Conservation (phyloP, 192 early-diverging fungal species). For the Backusella tarrabulga region DNA sequence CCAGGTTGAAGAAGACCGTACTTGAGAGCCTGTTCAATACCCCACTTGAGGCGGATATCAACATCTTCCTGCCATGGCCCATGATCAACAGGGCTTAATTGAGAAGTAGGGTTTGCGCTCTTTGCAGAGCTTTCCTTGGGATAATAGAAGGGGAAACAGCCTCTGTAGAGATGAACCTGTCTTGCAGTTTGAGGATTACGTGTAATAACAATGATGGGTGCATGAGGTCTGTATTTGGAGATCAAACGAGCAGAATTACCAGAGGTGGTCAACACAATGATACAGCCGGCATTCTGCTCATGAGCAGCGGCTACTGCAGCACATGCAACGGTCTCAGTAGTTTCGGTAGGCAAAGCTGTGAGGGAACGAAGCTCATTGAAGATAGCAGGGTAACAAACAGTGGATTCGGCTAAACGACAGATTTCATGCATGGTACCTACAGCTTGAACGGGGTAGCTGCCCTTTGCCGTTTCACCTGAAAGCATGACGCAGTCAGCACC, state of each 20-base stretch:
- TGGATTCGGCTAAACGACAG: slow-evolving; percentile 88
- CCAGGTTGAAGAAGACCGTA: slow-evolving; percentile 60
- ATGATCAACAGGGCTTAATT: slow-evolving; percentile 43
- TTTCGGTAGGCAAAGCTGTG: slow-evolving; percentile 71
- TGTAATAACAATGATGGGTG: slow-evolving; percentile 92
- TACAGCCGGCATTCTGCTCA: slow-evolving; percentile 82
- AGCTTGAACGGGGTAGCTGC: slow-evolving; percentile 85
- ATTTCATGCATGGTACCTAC: slow-evolving; percentile 95
- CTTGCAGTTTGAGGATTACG: slow-evolving; percentile 71
- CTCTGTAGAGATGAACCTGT: slow-evolving; percentile 74
- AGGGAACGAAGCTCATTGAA: slow-evolving; percentile 86
- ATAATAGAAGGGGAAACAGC: slow-evolving; percentile 81
- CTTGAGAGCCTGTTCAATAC: slow-evolving; percentile 71
- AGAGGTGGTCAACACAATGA: slow-evolving; percentile 88
- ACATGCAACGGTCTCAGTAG: slow-evolving; percentile 91
- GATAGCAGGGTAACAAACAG: slow-evolving; percentile 91
- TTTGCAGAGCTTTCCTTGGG: slow-evolving; percentile 34
- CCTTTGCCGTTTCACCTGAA: slow-evolving; percentile 98
- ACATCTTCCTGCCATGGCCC: slow-evolving; percentile 83
- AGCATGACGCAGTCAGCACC: slow-evolving; percentile 99
- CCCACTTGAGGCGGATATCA: slow-evolving; percentile 71
- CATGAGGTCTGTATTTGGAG: slow-evolving; percentile 91
- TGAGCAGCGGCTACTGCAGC: slow-evolving; percentile 83
- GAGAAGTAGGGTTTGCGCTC: slow-evolving; percentile 4
- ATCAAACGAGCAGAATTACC: slow-evolving; percentile 88